These are phyloP conservation scores for Aspergillus phoenicis DNA, from an alignment of 2,329 filamentous ascomycete species.

Conservation along the genomic window DNA sequence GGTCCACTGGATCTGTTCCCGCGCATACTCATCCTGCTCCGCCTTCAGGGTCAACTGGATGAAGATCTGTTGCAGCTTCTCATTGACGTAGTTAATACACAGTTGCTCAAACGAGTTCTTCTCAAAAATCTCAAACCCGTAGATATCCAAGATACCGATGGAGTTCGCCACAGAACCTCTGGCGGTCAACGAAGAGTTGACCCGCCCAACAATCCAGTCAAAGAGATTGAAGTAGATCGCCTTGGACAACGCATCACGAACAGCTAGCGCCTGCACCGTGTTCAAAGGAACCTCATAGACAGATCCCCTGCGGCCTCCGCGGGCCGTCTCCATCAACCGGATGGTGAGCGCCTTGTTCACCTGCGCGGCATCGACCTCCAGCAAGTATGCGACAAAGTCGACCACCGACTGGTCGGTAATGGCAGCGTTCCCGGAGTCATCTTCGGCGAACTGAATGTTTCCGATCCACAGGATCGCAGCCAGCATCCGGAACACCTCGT, in stretches of 20 bases:
- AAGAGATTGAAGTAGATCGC: constrained; percentile 98
- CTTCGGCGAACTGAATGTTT: constrained; percentile 88
- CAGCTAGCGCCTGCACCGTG: constrained; percentile 78
- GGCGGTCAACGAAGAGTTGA: constrained; percentile 85
- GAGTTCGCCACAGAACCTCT: constrained; percentile 75
- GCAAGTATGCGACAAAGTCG: constrained; percentile 89
- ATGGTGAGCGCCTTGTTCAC: constrained; percentile 87
- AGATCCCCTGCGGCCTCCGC: constrained; percentile 66
- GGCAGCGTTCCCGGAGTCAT: constrained; percentile 83
- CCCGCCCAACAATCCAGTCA: constrained; percentile 94
- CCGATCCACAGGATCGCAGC: constrained; percentile 91
- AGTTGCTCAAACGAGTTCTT: constrained; percentile 99
- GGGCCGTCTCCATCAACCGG: constrained; percentile 74
- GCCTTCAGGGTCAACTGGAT: constrained; percentile 96
- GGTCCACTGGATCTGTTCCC: constrained; percentile 97
- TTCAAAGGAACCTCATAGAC: constrained; percentile 79
- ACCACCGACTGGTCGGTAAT: constrained; percentile 89
- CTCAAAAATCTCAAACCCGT: constrained; percentile 98
- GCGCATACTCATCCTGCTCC: constrained; percentile 94
- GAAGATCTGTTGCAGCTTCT: constrained; percentile 98
- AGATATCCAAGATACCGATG: constrained; percentile 97
- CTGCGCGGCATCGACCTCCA: constrained; percentile 80
- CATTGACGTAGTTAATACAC: constrained; percentile 99
- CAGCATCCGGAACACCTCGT: constrained; percentile 95
- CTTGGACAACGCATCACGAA: constrained; percentile 88